These are phyloP conservation scores for Pneumocystis oryctolagi DNA, from an alignment of 1,139 yeast genomes.

Conservation along the genomic window DNA sequence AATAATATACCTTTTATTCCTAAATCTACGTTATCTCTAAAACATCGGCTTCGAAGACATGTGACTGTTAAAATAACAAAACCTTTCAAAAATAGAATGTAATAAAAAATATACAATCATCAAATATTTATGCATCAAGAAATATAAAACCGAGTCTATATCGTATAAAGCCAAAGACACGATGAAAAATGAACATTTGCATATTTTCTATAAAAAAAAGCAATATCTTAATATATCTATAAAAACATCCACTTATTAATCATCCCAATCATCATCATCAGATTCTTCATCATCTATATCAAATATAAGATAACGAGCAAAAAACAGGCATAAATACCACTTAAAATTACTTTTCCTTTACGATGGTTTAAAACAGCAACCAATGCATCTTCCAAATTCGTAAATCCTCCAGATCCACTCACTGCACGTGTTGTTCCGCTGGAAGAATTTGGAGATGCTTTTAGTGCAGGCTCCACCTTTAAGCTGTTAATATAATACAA, in stretches of 20 bases:
- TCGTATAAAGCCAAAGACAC: background rate
- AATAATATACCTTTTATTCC: background rate
- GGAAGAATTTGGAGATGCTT: background rate
- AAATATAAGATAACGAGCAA: background rate
- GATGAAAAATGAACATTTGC: background rate
- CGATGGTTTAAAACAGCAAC: slow-evolving; percentile 74
- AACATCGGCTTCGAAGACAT: background rate
- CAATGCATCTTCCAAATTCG: slow-evolving; percentile 66
- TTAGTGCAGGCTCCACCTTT: slow-evolving; percentile 13
- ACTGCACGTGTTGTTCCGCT: slow-evolving; percentile 21
- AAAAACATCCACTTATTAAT: slow-evolving; percentile 2
- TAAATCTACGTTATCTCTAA: background rate
- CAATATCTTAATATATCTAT: background rate
- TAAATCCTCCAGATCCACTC: slow-evolving; percentile 35
- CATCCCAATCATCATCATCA: slow-evolving; percentile 52
- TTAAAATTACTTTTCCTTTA: slow-evolving; percentile 65
- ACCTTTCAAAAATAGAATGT: background rate
- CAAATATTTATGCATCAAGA: background rate
- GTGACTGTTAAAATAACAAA: background rate
- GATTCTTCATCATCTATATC: slow-evolving; percentile 51
- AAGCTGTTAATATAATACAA: slow-evolving; percentile 4
- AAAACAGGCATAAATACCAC: slow-evolving; percentile 31
- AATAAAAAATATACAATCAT: background rate
- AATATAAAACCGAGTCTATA: background rate
- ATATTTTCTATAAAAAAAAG: background rate